Evolutionary conservation across 1,284 basidiomycete genomes (phyloP).

Genomic region (Leccinum pachyderme): DNA sequence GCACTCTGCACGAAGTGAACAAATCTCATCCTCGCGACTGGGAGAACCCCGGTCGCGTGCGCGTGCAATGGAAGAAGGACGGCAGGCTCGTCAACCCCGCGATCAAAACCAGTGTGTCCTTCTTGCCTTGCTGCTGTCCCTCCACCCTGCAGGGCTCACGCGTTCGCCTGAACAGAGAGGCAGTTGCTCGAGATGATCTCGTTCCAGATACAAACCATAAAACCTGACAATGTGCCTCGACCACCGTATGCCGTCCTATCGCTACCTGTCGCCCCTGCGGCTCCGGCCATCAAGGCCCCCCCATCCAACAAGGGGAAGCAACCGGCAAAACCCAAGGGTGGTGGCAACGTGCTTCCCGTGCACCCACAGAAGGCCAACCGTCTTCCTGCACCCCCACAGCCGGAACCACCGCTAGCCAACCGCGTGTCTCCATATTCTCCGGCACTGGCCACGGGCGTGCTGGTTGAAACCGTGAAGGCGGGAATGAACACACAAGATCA

Average conservation of each 20-base stretch:
- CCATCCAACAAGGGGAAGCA: slow-evolving; percentile 42
- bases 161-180: slow-evolving; percentile 56
- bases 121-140: neutral
- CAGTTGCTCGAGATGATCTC: slow-evolving; percentile 78
- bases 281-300: slow-evolving; percentile 30
- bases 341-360: slow-evolving; percentile 25
- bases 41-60: slow-evolving; percentile 93
- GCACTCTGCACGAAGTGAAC: slow-evolving; percentile 82
- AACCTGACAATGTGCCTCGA: slow-evolving; percentile 70
- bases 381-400: slow-evolving; percentile 51
- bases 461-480: slow-evolving; percentile 77
- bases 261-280: slow-evolving; percentile 12
- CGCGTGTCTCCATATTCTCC: slow-evolving; percentile 68
- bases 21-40: slow-evolving; percentile 94
- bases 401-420: slow-evolving; percentile 50
- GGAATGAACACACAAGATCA: slow-evolving; percentile 68
- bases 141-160: neutral
- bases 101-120: slow-evolving; percentile 83
- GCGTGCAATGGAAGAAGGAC: slow-evolving; percentile 88
- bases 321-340: slow-evolving; percentile 40
- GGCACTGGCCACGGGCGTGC: slow-evolving; percentile 65
- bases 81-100: slow-evolving; percentile 67
- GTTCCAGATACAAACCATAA: slow-evolving; percentile 68
- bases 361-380: slow-evolving; percentile 28
- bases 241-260: slow-evolving; percentile 51